These are phyloP conservation scores for Asterochloris sp. DNA, from an alignment of 139 green algal genomes.

Conservation along the genomic window DNA sequence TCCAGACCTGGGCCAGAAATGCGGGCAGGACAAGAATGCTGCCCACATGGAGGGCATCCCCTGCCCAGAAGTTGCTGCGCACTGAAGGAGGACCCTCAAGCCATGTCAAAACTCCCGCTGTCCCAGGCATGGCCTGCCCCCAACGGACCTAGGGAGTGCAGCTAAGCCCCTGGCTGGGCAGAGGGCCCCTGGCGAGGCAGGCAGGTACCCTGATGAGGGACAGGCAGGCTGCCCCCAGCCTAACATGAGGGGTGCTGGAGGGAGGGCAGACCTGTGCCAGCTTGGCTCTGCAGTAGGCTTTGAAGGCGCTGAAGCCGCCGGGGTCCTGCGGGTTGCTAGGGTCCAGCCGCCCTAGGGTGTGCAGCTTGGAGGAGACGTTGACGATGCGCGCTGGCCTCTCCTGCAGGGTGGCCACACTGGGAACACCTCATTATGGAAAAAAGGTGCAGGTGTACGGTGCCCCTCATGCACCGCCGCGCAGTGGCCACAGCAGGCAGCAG, in stretches of 20 bases:
- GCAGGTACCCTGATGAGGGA: background rate
- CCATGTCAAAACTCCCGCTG: no score
- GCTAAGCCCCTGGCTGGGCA: background rate
- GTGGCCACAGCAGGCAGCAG: background rate
- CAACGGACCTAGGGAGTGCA: background rate
- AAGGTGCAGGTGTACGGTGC: background rate
- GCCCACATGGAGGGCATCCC: no score
- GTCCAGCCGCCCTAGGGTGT: slow-evolving; percentile 19
- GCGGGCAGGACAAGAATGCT: no score
- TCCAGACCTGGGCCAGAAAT: no score
- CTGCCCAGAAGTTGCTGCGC: no score
- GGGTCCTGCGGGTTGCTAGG: slow-evolving; percentile 15
- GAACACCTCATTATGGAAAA: background rate
- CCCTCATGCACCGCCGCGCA: background rate
- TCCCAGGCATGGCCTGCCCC: no score
- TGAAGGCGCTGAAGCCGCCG: slow-evolving; percentile 37
- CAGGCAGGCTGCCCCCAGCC: background rate
- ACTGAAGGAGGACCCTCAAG: no score
- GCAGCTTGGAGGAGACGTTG: slow-evolving; percentile 56
- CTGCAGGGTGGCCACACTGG: background rate
- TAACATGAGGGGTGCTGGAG: background rate
- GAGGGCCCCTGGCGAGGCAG: background rate
- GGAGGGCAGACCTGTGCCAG: slow-evolving; percentile 60
- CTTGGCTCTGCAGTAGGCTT: slow-evolving; percentile 77
- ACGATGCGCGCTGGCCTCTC: slow-evolving; percentile 48